Percentiles rank a stretch among this genome's conserved stretches.
These are phyloP conservation scores for Pulveroboletus sp. DNA, from an alignment of 768 basidiomycete genomes.

Conservation along the genomic window DNA sequence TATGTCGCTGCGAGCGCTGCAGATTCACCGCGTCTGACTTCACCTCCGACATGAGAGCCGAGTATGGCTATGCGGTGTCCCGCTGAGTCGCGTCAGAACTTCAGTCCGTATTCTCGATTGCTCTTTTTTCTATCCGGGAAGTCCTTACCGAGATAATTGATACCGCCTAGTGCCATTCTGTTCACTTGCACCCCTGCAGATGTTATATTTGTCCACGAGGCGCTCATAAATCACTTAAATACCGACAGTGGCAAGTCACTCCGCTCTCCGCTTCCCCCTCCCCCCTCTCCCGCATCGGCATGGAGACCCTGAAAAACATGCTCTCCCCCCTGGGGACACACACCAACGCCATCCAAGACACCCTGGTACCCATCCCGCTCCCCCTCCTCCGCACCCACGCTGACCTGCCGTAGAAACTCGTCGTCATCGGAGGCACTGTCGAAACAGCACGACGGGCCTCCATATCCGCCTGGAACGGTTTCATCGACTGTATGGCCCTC, in stretches of 20 bases:
- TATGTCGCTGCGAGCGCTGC: not conserved
- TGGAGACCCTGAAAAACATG: slow-evolving; percentile 69
- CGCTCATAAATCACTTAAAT: slow-evolving; percentile 32
- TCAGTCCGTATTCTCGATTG: slow-evolving; percentile 15
- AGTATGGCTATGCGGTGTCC: slow-evolving; percentile 18
- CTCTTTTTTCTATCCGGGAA: slow-evolving; percentile 23
- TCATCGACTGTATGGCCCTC: slow-evolving; percentile 63
- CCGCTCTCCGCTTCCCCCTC: slow-evolving; percentile 31
- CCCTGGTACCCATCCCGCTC: slow-evolving; percentile 47
- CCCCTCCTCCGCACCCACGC: not conserved
- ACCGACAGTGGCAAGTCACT: slow-evolving; percentile 31
- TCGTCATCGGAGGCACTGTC: slow-evolving; percentile 85
- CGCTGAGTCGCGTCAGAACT: slow-evolving; percentile 16
- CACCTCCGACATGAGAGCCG: slow-evolving; percentile 10
- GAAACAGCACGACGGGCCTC: slow-evolving; percentile 81
- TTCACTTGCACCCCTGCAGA: slow-evolving; percentile 25
- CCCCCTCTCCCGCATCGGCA: slow-evolving; percentile 31
- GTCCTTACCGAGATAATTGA: slow-evolving; percentile 29
- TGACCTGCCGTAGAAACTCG: slow-evolving; percentile 58
- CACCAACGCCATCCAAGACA: slow-evolving; percentile 71
- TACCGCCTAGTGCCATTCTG: slow-evolving; percentile 15
- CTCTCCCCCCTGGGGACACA: slow-evolving; percentile 67
- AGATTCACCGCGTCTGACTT: slow-evolving; percentile 9
- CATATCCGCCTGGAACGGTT: slow-evolving; percentile 84
- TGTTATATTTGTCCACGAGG: slow-evolving; percentile 31